These are phyloP conservation scores for Papiliotrema flavescens DNA, from an alignment of 1,284 basidiomycete genomes.

Conservation along the genomic window DNA sequence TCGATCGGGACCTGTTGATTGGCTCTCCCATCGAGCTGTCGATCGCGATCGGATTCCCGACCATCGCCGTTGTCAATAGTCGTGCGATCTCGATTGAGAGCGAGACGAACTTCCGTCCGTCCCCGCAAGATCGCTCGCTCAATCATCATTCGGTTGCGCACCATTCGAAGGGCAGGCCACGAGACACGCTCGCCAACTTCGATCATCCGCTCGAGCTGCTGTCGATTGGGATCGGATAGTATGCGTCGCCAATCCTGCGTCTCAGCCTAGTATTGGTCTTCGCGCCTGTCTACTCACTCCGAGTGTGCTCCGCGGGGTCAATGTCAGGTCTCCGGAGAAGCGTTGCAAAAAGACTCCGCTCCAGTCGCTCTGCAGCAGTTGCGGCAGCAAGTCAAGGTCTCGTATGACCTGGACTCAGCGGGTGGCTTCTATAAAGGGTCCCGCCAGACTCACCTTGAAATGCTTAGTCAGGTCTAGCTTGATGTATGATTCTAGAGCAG, in stretches of 20 bases:
- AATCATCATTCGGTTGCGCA: constrained; percentile 67
- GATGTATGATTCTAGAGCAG: constrained; percentile 86
- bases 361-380: constrained; percentile 89
- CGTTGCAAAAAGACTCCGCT: constrained; percentile 84
- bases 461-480: constrained; percentile 94
- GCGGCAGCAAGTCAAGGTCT: constrained; percentile 83
- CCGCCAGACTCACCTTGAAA: constrained; percentile 61
- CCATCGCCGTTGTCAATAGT: constrained; percentile 26
- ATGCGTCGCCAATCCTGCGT: constrained; percentile 75
- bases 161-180: constrained; percentile 94
- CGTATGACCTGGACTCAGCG: constrained; percentile 65
- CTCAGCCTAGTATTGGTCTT: constrained; percentile 4
- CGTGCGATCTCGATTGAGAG: constrained; percentile 42
- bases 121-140: constrained; percentile 74
- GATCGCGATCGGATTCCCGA: not conserved
- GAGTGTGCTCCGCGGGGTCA: constrained; percentile 79
- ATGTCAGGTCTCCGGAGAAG: constrained; percentile 53
- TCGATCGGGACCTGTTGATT: constrained; percentile 44
- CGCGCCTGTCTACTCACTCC: constrained; percentile 53
- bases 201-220: constrained; percentile 77
- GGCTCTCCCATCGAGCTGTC: not conserved
- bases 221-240: constrained; percentile 75
- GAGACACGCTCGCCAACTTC: constrained; percentile 82
- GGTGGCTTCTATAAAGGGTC: not conserved
- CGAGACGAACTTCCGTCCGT: constrained; percentile 65